Conservation (phyloP, 352 stramenopile species). For the Detonula confervacea region DNA sequence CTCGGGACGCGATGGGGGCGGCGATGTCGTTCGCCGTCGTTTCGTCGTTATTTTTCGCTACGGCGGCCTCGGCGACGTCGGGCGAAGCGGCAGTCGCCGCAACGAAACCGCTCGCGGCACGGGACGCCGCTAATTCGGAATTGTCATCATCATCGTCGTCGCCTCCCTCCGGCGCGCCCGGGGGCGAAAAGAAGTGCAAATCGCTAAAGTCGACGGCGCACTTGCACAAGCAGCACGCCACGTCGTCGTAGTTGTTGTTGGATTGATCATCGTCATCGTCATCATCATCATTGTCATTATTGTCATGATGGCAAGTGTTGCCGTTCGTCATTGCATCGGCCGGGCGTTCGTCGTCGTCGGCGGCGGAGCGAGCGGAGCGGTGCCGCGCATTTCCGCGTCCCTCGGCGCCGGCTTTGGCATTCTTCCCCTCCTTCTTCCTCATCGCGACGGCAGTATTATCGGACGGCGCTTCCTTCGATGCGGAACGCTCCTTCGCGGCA, state of each 20-base stretch:
- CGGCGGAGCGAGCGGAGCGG: no score
- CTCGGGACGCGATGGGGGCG: no score
- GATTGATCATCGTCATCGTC: conserved; percentile 40
- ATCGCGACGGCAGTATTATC: background rate
- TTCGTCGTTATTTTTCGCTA: no score
- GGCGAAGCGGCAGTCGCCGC: background rate
- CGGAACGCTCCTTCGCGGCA: background rate
- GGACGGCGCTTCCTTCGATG: background rate
- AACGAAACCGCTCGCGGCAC: background rate
- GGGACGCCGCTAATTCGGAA: background rate
- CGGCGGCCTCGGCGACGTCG: no score
- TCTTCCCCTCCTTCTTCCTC: no score
- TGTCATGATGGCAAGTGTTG: background rate
- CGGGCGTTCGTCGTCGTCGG: no score
- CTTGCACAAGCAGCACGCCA: conserved; percentile 77
- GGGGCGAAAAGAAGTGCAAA: conserved; percentile 60
- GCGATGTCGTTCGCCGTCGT: no score
- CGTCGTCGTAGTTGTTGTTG: conserved; percentile 51
- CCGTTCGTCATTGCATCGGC: no score
- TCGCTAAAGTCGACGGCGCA: conserved; percentile 78
- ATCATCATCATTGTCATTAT: background rate
- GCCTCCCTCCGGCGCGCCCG: background rate
- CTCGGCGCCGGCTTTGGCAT: no score
- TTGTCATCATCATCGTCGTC: conserved; percentile 2
- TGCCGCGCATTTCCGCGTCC: no score